Percentiles rank a stretch among this genome's conserved stretches.
Conservation (phyloP, 331 rosid species). For the Acacia pycnantha region DNA sequence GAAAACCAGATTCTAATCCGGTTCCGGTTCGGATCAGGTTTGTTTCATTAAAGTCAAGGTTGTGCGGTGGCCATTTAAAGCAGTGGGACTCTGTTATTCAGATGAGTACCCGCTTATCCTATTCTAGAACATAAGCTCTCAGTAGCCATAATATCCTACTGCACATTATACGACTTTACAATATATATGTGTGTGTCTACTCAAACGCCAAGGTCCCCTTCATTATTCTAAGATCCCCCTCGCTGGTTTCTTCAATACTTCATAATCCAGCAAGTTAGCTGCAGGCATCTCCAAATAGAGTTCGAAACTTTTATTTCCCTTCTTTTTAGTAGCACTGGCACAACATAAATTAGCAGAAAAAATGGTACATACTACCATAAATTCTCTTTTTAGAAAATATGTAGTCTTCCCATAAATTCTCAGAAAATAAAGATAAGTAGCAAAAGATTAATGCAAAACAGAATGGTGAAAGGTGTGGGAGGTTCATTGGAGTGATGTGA, state of each 20-base stretch:
- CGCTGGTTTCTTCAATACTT: neutral
- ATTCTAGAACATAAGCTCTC: no score
- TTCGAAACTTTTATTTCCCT: neutral
- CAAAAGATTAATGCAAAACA: neutral
- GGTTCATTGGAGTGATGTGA: neutral
- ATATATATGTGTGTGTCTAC: no score
- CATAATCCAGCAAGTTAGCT: no score
- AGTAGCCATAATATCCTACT: no score
- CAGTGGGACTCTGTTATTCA: neutral
- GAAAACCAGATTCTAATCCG: no score
- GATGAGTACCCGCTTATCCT: neutral
- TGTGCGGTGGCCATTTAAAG: neutral
- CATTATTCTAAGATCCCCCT: neutral
- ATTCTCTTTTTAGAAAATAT: no score
- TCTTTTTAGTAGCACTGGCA: no score
- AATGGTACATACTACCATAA: no score
- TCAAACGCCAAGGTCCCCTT: neutral
- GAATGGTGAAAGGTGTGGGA: neutral
- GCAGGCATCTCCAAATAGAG: no score
- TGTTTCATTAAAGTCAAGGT: neutral
- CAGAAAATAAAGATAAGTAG: neutral
- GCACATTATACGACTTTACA: no score
- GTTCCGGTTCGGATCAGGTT: neutral
- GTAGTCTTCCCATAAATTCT: neutral
- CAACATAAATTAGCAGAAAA: no score